phyloP scores from a whole-genome alignment of 352 stramenopile genomes.

The Pilasporangium apinafurcum region DNA sequence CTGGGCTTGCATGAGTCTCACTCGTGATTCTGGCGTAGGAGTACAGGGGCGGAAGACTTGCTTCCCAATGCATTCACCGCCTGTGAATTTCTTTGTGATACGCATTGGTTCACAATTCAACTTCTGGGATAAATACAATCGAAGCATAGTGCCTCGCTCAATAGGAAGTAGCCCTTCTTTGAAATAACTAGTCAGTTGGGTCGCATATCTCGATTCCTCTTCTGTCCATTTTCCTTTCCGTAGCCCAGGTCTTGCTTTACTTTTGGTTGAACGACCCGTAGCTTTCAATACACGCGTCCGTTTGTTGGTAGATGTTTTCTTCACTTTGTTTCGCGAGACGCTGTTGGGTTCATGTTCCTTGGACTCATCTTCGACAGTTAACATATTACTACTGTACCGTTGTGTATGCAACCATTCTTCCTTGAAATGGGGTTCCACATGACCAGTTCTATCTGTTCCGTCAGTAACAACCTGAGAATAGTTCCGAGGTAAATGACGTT shows the following conservation, averaged over 20 bases:
- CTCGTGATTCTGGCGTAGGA: constrained; percentile 52
- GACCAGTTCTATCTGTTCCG: background rate
- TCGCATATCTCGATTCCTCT: constrained; percentile 71
- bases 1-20: constrained; percentile 68
- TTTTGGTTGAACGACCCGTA: constrained; percentile 69
- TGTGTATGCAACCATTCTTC: background rate
- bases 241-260: constrained; percentile 78
- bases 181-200: constrained; percentile 77
- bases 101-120: constrained; percentile 91
- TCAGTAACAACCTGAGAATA: constrained; percentile 6
- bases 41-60: constrained; percentile 79
- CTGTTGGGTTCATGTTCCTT: constrained; percentile 6
- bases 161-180: constrained; percentile 79
- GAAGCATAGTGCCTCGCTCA: constrained; percentile 86
- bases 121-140: constrained; percentile 88
- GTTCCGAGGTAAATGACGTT: constrained; percentile 1
- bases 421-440: background rate
- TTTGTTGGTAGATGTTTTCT: constrained; percentile 48
- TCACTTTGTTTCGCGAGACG: constrained; percentile 13
- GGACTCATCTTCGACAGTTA: background rate
- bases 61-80: constrained; percentile 88
- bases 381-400: background rate
- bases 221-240: constrained; percentile 86
- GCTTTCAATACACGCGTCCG: constrained; percentile 48
- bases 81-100: constrained; percentile 92